A percentile compares a stretch with the other conserved stretches of the same genome.
Evolutionary conservation across 1,139 yeast species (phyloP).

Genomic region (Taphrina flavorubra): DNA sequence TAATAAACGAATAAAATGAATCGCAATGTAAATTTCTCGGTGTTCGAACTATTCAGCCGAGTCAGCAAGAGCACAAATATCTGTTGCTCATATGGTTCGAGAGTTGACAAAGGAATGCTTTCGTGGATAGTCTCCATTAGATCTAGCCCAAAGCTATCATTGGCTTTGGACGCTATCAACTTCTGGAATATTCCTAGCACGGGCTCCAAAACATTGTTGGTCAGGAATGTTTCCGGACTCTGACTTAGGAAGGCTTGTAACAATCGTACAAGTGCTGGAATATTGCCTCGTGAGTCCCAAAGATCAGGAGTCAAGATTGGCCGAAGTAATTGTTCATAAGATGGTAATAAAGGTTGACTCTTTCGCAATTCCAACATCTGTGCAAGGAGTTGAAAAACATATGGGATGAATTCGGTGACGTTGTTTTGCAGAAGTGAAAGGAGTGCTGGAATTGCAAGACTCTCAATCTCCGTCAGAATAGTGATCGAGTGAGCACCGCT

Average conservation of each 20-base stretch:
- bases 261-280: constrained; percentile 88
- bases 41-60: constrained; percentile 77
- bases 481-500: constrained; percentile 46
- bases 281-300: constrained; percentile 92
- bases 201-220: constrained; percentile 61
- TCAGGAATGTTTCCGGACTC: constrained; percentile 58
- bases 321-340: constrained; percentile 68
- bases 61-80: constrained; percentile 77
- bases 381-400: constrained; percentile 85
- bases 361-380: constrained; percentile 67
- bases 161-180: constrained; percentile 78
- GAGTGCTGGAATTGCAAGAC: constrained; percentile 68
- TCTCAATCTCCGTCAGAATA: constrained; percentile 54
- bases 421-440: constrained; percentile 75
- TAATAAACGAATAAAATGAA: constrained; percentile 67
- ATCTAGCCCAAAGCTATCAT: constrained; percentile 84
- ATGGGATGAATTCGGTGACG: constrained; percentile 92
- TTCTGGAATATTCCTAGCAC: constrained; percentile 96
- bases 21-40: constrained; percentile 77
- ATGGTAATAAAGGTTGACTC: constrained; percentile 61
- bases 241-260: constrained; percentile 71
- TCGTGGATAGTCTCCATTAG: constrained; percentile 72
- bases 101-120: constrained; percentile 58
- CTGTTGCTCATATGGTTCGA: constrained; percentile 69
- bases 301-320: constrained; percentile 86